phyloP scores from a whole-genome alignment of 164 flowering plant species.

The Piper longum region DNA sequence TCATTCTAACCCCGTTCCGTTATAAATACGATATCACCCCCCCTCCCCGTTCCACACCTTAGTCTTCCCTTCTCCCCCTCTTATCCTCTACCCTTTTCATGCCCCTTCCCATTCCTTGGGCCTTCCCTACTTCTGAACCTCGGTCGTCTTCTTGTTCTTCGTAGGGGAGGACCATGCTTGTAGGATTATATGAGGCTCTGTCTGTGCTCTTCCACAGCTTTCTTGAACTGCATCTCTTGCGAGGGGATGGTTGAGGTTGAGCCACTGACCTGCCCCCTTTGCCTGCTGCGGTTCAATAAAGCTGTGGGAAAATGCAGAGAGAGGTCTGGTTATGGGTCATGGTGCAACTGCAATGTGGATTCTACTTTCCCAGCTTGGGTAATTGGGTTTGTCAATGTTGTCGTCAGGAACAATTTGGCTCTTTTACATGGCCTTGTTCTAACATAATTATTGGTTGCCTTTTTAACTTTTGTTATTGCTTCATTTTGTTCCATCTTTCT shows the following conservation, averaged over 20 bases:
- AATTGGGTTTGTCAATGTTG: not conserved
- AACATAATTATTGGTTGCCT: too few relatives aligned
- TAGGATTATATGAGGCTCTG: constrained; percentile 9
- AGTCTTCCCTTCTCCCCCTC: too few relatives aligned
- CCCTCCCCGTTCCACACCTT: too few relatives aligned
- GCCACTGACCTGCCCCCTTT: not conserved
- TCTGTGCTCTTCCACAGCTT: constrained; percentile 34
- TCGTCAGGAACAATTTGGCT: not conserved
- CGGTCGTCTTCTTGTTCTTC: too few relatives aligned
- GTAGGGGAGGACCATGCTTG: too few relatives aligned
- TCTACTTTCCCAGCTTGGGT: not conserved
- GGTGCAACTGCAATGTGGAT: not conserved
- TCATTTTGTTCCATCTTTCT: too few relatives aligned
- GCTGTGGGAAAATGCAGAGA: constrained; percentile 40
- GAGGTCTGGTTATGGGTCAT: constrained; percentile 1
- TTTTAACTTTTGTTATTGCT: too few relatives aligned
- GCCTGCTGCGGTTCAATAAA: constrained; percentile 22
- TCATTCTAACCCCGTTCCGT: too few relatives aligned
- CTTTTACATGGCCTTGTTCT: not conserved
- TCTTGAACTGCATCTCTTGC: constrained; percentile 24
- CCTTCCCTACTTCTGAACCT: too few relatives aligned
- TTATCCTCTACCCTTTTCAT: too few relatives aligned
- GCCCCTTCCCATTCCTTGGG: too few relatives aligned
- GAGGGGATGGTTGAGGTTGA: not conserved
- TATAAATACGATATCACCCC: too few relatives aligned